phyloP scores from a whole-genome alignment of 306 rosid genomes.

The Fragaria iinumae region DNA sequence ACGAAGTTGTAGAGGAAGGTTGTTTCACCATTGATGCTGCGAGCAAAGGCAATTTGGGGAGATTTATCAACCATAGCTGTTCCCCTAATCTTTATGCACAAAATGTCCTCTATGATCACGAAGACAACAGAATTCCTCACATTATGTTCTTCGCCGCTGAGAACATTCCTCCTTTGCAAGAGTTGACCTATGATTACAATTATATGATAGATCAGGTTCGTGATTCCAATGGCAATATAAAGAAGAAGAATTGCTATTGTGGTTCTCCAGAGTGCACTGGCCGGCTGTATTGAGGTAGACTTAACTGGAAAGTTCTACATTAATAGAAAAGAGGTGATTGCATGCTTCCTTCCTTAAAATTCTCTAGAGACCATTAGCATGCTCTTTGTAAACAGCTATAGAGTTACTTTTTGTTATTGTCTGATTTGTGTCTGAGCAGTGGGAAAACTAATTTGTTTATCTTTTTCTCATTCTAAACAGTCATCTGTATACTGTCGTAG shows the following conservation, averaged over 20 bases:
- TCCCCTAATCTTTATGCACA: constrained; percentile 96
- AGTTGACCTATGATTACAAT: constrained; percentile 78
- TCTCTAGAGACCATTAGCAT: neutral
- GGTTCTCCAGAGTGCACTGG: constrained; percentile 81
- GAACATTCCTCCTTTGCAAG: constrained; percentile 92
- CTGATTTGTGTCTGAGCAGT: neutral
- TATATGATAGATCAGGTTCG: constrained; percentile 64
- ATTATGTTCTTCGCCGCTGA: constrained; percentile 92
- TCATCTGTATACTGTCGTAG: neutral
- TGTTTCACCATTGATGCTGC: constrained; percentile 88
- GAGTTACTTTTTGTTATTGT: neutral
- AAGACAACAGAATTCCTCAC: constrained; percentile 86
- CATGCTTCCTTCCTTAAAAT: neutral
- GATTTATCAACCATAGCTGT: constrained; percentile 90
- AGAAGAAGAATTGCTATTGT: constrained; percentile 75
- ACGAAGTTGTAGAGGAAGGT: constrained; percentile 49
- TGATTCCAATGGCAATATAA: constrained; percentile 73
- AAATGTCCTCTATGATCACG: constrained; percentile 78
- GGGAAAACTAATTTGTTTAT: neutral
- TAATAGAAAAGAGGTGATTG: neutral
- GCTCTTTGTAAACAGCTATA: neutral
- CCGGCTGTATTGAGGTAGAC: constrained; percentile 66
- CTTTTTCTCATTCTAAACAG: neutral
- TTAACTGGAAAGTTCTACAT: neutral
- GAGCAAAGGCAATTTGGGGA: constrained; percentile 74